These are phyloP conservation scores for Venturia aucupariae DNA, from an alignment of 2,329 filamentous ascomycete species.

Conservation along the genomic window DNA sequence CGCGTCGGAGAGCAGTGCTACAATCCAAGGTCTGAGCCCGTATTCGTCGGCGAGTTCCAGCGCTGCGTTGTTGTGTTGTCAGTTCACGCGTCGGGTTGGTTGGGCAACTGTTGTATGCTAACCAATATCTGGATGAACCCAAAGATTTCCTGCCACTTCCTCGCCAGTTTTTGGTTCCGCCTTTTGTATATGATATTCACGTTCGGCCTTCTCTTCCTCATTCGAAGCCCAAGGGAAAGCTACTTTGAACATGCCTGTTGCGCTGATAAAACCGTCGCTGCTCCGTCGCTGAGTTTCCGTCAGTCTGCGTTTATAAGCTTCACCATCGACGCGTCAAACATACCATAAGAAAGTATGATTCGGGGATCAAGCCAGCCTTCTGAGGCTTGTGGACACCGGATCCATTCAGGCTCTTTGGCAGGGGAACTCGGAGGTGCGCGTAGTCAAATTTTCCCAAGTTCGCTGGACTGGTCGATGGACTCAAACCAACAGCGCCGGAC, in stretches of 20 bases:
- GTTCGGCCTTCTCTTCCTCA: slow-evolving; percentile 65
- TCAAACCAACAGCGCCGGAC: slow-evolving; percentile 61
- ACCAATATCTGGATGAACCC: slow-evolving; percentile 76
- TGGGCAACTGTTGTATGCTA: slow-evolving; percentile 20
- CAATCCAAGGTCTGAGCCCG: slow-evolving; percentile 75
- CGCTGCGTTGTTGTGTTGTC: slow-evolving; percentile 43
- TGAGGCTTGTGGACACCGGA: slow-evolving; percentile 88
- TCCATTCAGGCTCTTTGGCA: slow-evolving; percentile 77
- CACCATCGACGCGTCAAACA: slow-evolving; percentile 20
- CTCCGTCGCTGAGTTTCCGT: slow-evolving; percentile 56
- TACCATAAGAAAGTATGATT: slow-evolving; percentile 93
- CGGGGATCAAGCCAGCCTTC: slow-evolving; percentile 52
- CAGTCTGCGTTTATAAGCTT: background rate
- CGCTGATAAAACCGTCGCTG: slow-evolving; percentile 73
- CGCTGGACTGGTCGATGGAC: slow-evolving; percentile 61
- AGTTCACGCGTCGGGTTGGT: slow-evolving; percentile 13
- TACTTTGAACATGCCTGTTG: slow-evolving; percentile 88
- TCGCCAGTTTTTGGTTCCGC: slow-evolving; percentile 74
- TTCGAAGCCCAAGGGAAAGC: slow-evolving; percentile 70
- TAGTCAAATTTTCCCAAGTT: slow-evolving; percentile 87
- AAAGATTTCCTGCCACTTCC: slow-evolving; percentile 93
- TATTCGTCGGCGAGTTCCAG: slow-evolving; percentile 81
- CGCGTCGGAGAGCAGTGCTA: slow-evolving; percentile 80
- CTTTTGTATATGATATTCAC: slow-evolving; percentile 64
- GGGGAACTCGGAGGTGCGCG: slow-evolving; percentile 82